Percentiles rank a stretch among this genome's conserved stretches.
Evolutionary conservation across 441 rosid genomes (phyloP).

Genomic region (Geranium incanum): DNA sequence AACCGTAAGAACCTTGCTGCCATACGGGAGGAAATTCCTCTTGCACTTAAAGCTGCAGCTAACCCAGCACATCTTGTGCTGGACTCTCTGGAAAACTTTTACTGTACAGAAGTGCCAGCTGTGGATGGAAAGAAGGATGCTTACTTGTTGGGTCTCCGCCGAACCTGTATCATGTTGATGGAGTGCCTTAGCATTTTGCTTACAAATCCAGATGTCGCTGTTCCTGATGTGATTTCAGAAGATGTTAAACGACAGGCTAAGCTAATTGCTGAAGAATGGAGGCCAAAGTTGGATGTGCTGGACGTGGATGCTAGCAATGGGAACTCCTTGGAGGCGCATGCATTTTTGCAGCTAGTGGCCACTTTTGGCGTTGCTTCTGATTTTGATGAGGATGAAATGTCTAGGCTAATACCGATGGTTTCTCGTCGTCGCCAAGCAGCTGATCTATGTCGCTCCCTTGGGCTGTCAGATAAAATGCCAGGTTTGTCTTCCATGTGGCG

Average conservation of each 20-base stretch:
- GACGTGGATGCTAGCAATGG: slow-evolving; percentile 87
- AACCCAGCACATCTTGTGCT: slow-evolving; percentile 73
- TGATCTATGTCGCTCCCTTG: slow-evolving; percentile 83
- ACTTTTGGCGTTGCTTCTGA: slow-evolving; percentile 78
- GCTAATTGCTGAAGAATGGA: slow-evolving; percentile 76
- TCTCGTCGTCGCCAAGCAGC: slow-evolving; percentile 97
- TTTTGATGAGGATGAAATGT: slow-evolving; percentile 60
- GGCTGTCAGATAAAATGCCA: slow-evolving; percentile 82
- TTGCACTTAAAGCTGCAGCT: slow-evolving; percentile 68
- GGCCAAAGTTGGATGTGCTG: slow-evolving; percentile 63
- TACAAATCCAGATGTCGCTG: slow-evolving; percentile 37
- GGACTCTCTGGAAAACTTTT: slow-evolving; percentile 77
- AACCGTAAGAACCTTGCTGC: slow-evolving; percentile 92
- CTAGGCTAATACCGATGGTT: slow-evolving; percentile 82
- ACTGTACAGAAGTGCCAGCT: slow-evolving; percentile 45
- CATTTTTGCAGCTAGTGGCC: slow-evolving; percentile 83
- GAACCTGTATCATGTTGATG: slow-evolving; percentile 97
- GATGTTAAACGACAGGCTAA: slow-evolving; percentile 64
- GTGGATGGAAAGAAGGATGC: slow-evolving; percentile 83
- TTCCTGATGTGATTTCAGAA: slow-evolving; percentile 49
- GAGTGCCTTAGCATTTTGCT: slow-evolving; percentile 83
- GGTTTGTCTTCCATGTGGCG: slow-evolving; percentile 39
- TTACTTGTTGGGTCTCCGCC: slow-evolving; percentile 72
- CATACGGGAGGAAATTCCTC: slow-evolving; percentile 76
- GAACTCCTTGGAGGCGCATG: slow-evolving; percentile 98